Conservation (phyloP, 176 grass and related monocot genomes). For the Eremochloa ophiuroides region DNA sequence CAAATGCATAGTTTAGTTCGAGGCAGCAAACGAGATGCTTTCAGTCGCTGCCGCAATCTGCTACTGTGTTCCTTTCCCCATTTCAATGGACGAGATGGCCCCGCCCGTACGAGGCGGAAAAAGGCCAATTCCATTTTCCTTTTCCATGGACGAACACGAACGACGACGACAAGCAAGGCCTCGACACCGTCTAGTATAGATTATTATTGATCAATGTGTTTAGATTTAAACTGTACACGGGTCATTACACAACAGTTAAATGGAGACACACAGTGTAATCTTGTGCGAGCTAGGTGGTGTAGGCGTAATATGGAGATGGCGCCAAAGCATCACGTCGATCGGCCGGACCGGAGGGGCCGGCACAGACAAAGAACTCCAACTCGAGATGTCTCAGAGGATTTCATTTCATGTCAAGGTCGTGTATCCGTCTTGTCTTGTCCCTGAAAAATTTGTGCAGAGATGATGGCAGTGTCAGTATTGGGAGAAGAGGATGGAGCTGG, state of each 20-base stretch:
- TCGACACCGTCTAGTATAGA: not conserved
- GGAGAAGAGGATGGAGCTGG: not conserved
- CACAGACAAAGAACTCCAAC: not conserved
- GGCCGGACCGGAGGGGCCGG: not conserved
- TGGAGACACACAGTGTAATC: constrained; percentile 2
- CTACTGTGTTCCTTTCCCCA: not conserved
- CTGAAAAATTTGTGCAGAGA: constrained; percentile 14
- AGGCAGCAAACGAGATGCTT: constrained; percentile 14
- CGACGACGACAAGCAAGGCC: not conserved
- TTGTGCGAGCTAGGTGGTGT: not conserved
- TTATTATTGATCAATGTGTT: not conserved
- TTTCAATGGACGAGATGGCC: not conserved
- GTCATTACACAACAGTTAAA: not conserved
- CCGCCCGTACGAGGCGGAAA: not conserved
- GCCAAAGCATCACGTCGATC: not conserved
- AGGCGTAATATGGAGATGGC: not conserved
- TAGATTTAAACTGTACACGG: constrained; percentile 16
- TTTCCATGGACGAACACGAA: not conserved
- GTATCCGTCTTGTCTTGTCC: constrained; percentile 38
- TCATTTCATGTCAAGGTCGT: not conserved
- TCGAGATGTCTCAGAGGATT: too few species aligned
- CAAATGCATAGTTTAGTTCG: not conserved
- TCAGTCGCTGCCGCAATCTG: not conserved
- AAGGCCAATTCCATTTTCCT: not conserved
- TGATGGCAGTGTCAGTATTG: not conserved